Conservation (phyloP, 768 basidiomycete species). For the Boletus bicolor region DNA sequence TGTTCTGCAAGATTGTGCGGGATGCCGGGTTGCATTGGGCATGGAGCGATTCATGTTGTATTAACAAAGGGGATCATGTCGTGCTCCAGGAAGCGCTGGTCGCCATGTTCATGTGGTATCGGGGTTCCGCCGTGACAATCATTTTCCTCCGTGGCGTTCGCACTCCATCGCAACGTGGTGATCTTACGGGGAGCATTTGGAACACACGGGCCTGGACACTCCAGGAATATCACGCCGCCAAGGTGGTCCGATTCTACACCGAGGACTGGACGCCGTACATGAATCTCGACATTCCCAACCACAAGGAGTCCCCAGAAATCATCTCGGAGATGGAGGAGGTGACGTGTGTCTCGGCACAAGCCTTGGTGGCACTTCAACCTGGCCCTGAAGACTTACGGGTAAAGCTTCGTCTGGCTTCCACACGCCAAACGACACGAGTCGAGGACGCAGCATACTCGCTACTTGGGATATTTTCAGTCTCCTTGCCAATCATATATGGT, state of each 20-base stretch:
- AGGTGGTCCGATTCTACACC: conserved; percentile 9
- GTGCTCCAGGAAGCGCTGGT: neutral
- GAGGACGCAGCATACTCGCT: conserved; percentile 16
- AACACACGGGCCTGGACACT: neutral
- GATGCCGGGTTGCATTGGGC: conserved; percentile 1
- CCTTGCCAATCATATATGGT: conserved; percentile 11
- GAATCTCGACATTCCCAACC: conserved; percentile 2
- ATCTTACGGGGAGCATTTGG: conserved; percentile 1
- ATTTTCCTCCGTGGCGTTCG: neutral
- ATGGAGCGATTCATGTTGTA: conserved; percentile 10
- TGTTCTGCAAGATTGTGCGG: neutral
- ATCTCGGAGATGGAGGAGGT: conserved; percentile 10
- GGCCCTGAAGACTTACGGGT: conserved; percentile 2
- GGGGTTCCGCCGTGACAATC: neutral
- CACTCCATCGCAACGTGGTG: neutral
- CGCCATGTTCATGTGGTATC: neutral
- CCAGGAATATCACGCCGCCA: conserved; percentile 15
- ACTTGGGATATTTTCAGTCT: conserved; percentile 8
- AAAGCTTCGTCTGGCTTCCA: conserved; percentile 7
- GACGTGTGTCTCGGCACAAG: neutral
- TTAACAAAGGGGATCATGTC: neutral
- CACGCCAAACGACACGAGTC: neutral
- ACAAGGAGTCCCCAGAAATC: conserved; percentile 4
- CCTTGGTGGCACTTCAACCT: conserved; percentile 3
- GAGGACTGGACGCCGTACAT: conserved; percentile 10